Evolutionary conservation across 495 filamentous ascomycete genomes (phyloP).

Genomic region (Symbiotaphrina buchneri): DNA sequence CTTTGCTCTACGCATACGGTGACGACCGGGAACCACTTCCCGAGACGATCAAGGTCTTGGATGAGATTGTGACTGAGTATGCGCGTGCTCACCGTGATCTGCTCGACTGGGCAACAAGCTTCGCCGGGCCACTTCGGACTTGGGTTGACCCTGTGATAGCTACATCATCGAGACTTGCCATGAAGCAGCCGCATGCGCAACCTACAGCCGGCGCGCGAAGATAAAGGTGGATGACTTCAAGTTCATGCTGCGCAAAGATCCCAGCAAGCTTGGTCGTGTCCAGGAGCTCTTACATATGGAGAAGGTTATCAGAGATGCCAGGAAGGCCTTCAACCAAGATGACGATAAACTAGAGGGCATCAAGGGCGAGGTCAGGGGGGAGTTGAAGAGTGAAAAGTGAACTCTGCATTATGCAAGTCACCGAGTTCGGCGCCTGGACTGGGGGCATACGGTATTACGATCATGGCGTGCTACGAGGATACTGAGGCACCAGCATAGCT

Average conservation of each 20-base stretch:
- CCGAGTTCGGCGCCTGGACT: too few species aligned
- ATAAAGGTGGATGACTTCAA: constrained; percentile 97
- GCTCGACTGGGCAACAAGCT: neutral
- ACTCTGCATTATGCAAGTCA: too few species aligned
- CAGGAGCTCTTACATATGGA: constrained; percentile 70
- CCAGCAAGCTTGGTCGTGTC: constrained; percentile 69
- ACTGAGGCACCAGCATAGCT: too few species aligned
- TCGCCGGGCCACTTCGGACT: too few species aligned
- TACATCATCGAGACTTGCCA: constrained; percentile 63
- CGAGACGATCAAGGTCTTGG: constrained; percentile 65
- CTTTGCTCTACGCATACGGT: constrained; percentile 73
- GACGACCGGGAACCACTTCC: constrained; percentile 50
- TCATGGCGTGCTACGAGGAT: too few species aligned
- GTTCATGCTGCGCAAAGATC: constrained; percentile 70
- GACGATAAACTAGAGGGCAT: too few species aligned
- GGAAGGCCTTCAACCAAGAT: too few species aligned
- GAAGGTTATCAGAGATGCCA: constrained; percentile 50
- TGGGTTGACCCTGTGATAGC: constrained; percentile 6
- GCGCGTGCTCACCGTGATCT: constrained; percentile 2
- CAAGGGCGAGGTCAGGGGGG: too few species aligned
- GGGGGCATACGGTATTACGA: too few species aligned
- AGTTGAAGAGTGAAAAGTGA: too few species aligned
- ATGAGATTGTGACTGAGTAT: constrained; percentile 75
- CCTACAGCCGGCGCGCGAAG: constrained; percentile 69
- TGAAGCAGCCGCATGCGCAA: constrained; percentile 59